Evolutionary conservation across 352 stramenopile genomes (phyloP), one percentile per base, ranked within the genome.

Genomic region (Phytophthora sojae): DNA sequence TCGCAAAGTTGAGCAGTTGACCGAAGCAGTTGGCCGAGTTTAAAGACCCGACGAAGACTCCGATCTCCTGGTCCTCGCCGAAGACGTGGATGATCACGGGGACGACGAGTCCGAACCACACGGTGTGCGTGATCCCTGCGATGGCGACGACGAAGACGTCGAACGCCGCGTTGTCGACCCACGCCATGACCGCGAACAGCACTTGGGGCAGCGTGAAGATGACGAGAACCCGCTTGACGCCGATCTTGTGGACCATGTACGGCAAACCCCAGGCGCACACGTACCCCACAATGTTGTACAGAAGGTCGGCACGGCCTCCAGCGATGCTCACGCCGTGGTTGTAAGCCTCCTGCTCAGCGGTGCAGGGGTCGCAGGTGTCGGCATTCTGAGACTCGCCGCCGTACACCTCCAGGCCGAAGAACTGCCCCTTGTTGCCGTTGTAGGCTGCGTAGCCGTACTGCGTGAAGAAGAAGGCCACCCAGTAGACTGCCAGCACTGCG

Each of bases 341-440:
- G 71, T 86, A 88, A 6, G 51, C 54, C 17, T 79, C 17, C 26
- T 88, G 73, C 23, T 71, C 62, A 1, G 51, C 53, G 23, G 71
- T 80, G 50, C 80, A 90, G 9, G 63, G 51, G 19, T 69, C 39
- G 45, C 82, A 89, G 5, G 54, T 79, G 21, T 85, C 80, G 7
- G 79, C 77, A 35, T 81, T 79, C 49, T 65, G 35, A 8, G 70
- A 59, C 19, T 50, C 60, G 25, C 83, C 83, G 25, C 53, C 57
- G 26, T 75, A 85, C 15, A 91, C 83, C 45, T 85, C 71, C 19
- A 88, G 50, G 12, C 83, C 83, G 56, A 89, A 88, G 65, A 88
- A 89, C 57, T 89, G 79, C 0, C 83, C 81, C 53, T 90, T 90
- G 67, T 79, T 83, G 50, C 79, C 75, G 61, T 88, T 89, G 77